A percentile compares a stretch with the other conserved stretches of the same genome.
Evolutionary conservation across 2,329 filamentous ascomycete genomes (phyloP).

Genomic region (Penicillium sp.): DNA sequence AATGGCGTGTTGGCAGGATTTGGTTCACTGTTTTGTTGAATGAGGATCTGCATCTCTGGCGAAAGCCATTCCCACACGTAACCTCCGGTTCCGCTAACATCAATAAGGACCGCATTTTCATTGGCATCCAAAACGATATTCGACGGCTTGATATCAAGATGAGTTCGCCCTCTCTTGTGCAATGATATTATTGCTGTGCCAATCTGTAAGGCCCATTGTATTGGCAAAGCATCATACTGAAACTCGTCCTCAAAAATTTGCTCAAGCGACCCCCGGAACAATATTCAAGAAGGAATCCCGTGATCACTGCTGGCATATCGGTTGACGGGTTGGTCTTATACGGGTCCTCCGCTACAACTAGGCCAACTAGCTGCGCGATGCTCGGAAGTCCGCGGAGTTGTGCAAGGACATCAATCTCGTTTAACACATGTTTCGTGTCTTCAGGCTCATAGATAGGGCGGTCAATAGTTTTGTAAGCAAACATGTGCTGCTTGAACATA

Average conservation of each 20-base stretch:
- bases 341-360: slow-evolving; percentile 12
- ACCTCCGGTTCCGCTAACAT: too few relatives aligned
- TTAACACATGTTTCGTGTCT: slow-evolving; percentile 16
- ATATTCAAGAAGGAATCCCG: slow-evolving; percentile 19
- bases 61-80: too few relatives aligned
- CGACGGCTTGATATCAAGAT: not conserved
- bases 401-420: slow-evolving; percentile 16
- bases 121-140: too few relatives aligned
- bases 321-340: slow-evolving; percentile 3
- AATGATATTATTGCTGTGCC: too few relatives aligned
- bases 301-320: slow-evolving; percentile 10
- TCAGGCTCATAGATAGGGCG: slow-evolving; percentile 16
- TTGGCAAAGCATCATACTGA: not conserved
- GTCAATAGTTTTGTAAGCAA: slow-evolving; percentile 15
- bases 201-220: slow-evolving; percentile 9
- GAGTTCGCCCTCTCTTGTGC: not conserved
- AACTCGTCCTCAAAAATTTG: not conserved
- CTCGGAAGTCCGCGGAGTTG: slow-evolving; percentile 14
- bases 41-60: too few relatives aligned
- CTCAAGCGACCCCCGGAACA: slow-evolving; percentile 17
- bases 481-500: not conserved
- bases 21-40: too few relatives aligned
- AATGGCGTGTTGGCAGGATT: too few relatives aligned
- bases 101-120: too few relatives aligned
- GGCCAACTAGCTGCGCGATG: slow-evolving; percentile 18